A percentile compares a stretch with the other conserved stretches of the same genome.
Evolutionary conservation across 2,329 filamentous ascomycete species (phyloP).

Genomic region (Apiospora pterosperma): DNA sequence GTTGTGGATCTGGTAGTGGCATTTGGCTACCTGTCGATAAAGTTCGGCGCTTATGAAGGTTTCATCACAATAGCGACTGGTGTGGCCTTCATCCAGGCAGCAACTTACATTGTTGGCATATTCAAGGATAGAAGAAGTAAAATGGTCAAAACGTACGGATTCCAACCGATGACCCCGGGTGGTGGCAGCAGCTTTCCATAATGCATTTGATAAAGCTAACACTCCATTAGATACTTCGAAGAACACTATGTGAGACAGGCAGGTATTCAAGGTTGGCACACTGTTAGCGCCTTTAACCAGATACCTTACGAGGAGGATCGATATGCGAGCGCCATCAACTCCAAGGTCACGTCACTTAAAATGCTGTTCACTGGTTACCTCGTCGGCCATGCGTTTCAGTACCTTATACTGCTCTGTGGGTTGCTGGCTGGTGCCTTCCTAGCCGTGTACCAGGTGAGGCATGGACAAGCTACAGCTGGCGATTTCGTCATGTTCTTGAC

Average conservation of each 20-base stretch:
- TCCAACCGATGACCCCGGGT: not conserved
- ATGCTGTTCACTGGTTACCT: slow-evolving; percentile 42
- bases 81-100: slow-evolving; percentile 52
- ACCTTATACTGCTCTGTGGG: slow-evolving; percentile 64
- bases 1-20: slow-evolving; percentile 58
- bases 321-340: slow-evolving; percentile 47
- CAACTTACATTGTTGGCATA: slow-evolving; percentile 47
- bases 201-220: not conserved
- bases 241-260: slow-evolving; percentile 54
- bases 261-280: slow-evolving; percentile 57
- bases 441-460: slow-evolving; percentile 63
- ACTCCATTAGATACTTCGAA: slow-evolving; percentile 38
- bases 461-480: slow-evolving; percentile 57
- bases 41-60: slow-evolving; percentile 58
- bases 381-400: slow-evolving; percentile 53
- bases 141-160: slow-evolving; percentile 42
- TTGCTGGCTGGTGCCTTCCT: slow-evolving; percentile 61
- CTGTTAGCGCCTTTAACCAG: slow-evolving; percentile 58
- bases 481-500: slow-evolving; percentile 69
- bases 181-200: not conserved
- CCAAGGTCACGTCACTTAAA: slow-evolving; percentile 34
- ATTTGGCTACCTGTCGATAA: slow-evolving; percentile 56
- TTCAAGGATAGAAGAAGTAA: slow-evolving; percentile 48
- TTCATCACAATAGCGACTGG: slow-evolving; percentile 59
- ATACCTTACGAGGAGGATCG: slow-evolving; percentile 53